Base-by-base conservation (phyloP, 768 basidiomycete genomes). In the Auricularia sp. region DNA sequence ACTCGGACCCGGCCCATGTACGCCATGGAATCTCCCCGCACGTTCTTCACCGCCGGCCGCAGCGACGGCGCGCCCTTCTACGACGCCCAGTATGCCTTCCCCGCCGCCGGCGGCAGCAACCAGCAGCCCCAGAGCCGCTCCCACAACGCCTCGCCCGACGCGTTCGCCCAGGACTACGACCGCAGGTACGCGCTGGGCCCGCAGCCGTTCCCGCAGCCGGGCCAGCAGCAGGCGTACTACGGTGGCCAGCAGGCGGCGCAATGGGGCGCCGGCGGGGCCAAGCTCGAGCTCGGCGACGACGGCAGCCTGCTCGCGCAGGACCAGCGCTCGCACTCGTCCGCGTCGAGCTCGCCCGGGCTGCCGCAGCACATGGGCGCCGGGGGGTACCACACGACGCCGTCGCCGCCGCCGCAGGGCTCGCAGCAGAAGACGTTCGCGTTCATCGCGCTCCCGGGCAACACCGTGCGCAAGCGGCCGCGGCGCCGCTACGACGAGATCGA, bases 401-500 rank as follows among this genome's bases (percentile, higher is more conserved):
- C 47, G 18, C 47, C 63, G 63, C 54, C 36, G n/a, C 37, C 63
- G 63, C 47, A 63, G 63, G 33, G 64, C 54, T 21, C 11, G 47
- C 47, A 51, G 47, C 56, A 59, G 56, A 92, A 89, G 75, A 90
- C 88, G 29, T 92, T 92, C 72, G 87, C 89, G 1, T 92, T 92
- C 68, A 89, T 92, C 51, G 82, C 89, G 13, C 77, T 92, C 10
- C 89, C 90, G 10, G 90, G 90, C 24, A 91, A 91, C 70, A 80
- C 86, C 16, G 83, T 92, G 65, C 89, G 85, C 74, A 92, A 92
- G 76, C 85, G 90, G 59, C 90, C 90, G n/a, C 81, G 90, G 11
- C 80, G 90, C 69, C 82, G 90, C 54, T 92, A 91, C 75, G 95
- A 98, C 74, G 95, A 98, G 82, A 97, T 98, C 69, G 94, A 97